phyloP scores from a whole-genome alignment of 2,329 filamentous ascomycete species.

The Tolypocladium pustulatum region DNA sequence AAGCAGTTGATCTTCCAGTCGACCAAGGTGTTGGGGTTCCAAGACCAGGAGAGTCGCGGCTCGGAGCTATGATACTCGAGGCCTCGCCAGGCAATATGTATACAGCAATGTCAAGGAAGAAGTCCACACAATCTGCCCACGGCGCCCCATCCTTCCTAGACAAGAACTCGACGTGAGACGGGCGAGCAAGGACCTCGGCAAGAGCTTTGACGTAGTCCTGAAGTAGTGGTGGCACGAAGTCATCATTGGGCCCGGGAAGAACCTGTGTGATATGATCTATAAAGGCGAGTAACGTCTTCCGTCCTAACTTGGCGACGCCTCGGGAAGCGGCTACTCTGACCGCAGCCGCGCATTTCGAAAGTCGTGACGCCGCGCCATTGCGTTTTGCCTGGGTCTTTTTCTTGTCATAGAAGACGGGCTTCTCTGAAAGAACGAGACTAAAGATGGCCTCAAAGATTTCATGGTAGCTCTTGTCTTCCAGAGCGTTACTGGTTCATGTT shows the following conservation, averaged over 20 bases:
- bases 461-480: conserved; percentile 73
- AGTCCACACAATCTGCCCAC: conserved; percentile 61
- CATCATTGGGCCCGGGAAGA: conserved; percentile 49
- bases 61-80: neutral
- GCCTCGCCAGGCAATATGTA: conserved; percentile 32
- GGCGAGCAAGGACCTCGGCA: conserved; percentile 56
- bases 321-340: conserved; percentile 63
- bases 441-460: conserved; percentile 76
- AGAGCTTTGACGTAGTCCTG: conserved; percentile 73
- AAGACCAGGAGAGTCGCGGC: conserved; percentile 33
- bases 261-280: conserved; percentile 74
- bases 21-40: conserved; percentile 19
- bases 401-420: conserved; percentile 48
- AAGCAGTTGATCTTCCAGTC: conserved; percentile 16
- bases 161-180: conserved; percentile 72
- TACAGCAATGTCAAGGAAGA: conserved; percentile 56
- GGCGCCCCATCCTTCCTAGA: conserved; percentile 41
- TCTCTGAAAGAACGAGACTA: conserved; percentile 55
- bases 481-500: conserved; percentile 18
- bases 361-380: conserved; percentile 39
- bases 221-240: conserved; percentile 57
- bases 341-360: conserved; percentile 60
- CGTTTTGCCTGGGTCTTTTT: conserved; percentile 35
- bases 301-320: conserved; percentile 56
- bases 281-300: conserved; percentile 68